Base-by-base conservation (phyloP, 192 early-diverging fungal species). In the Backusella sp. region DNA sequence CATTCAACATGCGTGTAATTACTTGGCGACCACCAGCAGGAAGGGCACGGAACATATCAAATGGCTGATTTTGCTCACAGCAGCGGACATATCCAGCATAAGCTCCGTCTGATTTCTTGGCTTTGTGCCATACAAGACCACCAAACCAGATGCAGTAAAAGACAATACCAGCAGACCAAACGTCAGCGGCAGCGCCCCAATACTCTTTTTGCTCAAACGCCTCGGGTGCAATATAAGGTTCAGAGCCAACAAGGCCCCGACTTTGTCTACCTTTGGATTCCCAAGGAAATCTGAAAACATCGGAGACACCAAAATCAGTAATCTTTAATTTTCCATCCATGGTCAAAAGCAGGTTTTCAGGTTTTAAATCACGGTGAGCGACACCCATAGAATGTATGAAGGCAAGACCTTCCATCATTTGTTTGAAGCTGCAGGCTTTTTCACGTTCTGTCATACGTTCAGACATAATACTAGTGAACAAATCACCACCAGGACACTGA, bases 211-310 rank as follows among this genome's bases (percentile, higher is more conserved):
- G 82, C 4, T 83, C 69, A 77, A 94, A 95, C 80, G 87, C 92
- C 86, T 98, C 97, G 4, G 98, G 98, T 6, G 98, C 96, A 87
- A 99, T 99, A 82, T 99, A 99, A 23, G 98, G 98, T 68, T 96
- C 96, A 34, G 93, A 95, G 35, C 98, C 98, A 80, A 94, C 94
- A 41, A 97, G 81, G 11, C 98, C 98, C 67, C 89, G 90, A 71
- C 94, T 94, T 70, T 94, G 90, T 75, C 93, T 93, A 67, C 90
- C 70, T 46, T 83, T 76, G 28, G 84, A 87, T 80, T 96, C 92
- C 93, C 95, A 96, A 35, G 92, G 90, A 23, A 91, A 90, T 70
- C 92, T 88, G 87, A 98, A 99, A 12, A 99, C 98, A 77, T 96
- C 95, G 6, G 93, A 93, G 19, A 98, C 96, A 56, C 98, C 98